Conservation (phyloP, 805 yeast genomes). For the Zygotorulaspora chibaensis region DNA sequence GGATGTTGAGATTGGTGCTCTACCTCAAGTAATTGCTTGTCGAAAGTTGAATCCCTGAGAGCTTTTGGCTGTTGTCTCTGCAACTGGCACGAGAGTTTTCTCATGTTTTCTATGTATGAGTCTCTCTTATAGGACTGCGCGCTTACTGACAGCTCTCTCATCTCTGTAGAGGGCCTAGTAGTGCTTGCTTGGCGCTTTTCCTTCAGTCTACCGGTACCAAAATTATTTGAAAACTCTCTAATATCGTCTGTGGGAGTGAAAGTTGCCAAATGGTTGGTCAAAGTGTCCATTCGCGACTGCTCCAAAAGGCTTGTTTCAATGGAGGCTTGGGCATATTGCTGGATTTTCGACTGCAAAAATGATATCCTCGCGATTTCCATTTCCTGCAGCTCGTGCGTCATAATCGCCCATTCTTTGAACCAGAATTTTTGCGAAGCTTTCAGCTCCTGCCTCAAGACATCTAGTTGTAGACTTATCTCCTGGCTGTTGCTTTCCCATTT, state of each 20-base stretch:
- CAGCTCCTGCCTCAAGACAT: conserved; percentile 30
- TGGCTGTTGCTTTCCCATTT: conserved; percentile 30
- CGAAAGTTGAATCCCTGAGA: background rate
- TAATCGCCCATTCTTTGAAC: conserved; percentile 32
- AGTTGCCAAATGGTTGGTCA: conserved; percentile 22
- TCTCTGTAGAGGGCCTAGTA: background rate
- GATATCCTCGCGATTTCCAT: conserved; percentile 31
- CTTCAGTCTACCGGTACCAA: conserved; percentile 35
- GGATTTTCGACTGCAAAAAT: conserved; percentile 27
- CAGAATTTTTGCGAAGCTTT: conserved; percentile 33
- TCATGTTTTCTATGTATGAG: conserved; percentile 27
- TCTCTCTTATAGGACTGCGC: conserved; percentile 4
- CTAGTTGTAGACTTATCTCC: conserved; percentile 26
- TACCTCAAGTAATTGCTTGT: conserved; percentile 1
- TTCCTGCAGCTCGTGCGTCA: conserved; percentile 28
- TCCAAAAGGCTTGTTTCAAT: conserved; percentile 29
- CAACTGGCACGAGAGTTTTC: conserved; percentile 29
- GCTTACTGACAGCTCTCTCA: background rate
- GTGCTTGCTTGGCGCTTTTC: conserved; percentile 12
- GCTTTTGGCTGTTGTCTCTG: conserved; percentile 11
- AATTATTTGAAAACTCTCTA: conserved; percentile 29
- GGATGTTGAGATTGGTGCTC: background rate
- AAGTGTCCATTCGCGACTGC: conserved; percentile 26
- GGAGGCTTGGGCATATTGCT: conserved; percentile 25
- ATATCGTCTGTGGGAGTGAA: conserved; percentile 33